Percentiles rank a stretch among this genome's conserved stretches.
Conservation (phyloP, 2,329 filamentous ascomycete genomes). For the Penicillium sp. region DNA sequence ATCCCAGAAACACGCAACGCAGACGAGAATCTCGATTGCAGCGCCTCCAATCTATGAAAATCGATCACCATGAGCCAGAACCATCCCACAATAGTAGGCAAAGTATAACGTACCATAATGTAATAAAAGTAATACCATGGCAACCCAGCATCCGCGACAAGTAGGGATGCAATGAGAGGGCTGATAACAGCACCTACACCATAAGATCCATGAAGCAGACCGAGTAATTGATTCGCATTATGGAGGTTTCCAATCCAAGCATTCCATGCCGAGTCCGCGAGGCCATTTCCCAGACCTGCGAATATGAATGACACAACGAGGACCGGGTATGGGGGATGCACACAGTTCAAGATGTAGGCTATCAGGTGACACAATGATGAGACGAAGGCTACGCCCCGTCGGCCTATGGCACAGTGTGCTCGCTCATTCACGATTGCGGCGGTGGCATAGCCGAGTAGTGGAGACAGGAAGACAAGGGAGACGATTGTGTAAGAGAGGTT, state of each 20-base stretch:
- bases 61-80: neutral
- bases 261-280: conserved; percentile 56
- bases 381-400: conserved; percentile 67
- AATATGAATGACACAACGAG: conserved; percentile 64
- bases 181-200: conserved; percentile 66
- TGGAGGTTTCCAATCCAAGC: conserved; percentile 69
- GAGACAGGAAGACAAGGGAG: conserved; percentile 49
- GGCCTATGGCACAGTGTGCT: conserved; percentile 53
- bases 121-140: conserved; percentile 76
- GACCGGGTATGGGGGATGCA: conserved; percentile 68
- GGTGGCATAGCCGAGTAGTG: conserved; percentile 48
- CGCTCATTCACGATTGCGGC: conserved; percentile 46
- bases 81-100: conserved; percentile 43
- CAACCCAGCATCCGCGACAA: conserved; percentile 62
- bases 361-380: conserved; percentile 46
- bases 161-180: conserved; percentile 68
- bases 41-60: conserved; percentile 1
- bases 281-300: conserved; percentile 68
- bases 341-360: conserved; percentile 49
- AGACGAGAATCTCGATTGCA: neutral
- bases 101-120: conserved; percentile 55
- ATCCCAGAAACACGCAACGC: conserved; percentile 4
- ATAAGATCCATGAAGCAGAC: conserved; percentile 68
- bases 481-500: conserved; percentile 42
- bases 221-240: conserved; percentile 69